phyloP scores from a whole-genome alignment of 2,329 filamentous ascomycete species.

The Colletotrichum orbiculare region DNA sequence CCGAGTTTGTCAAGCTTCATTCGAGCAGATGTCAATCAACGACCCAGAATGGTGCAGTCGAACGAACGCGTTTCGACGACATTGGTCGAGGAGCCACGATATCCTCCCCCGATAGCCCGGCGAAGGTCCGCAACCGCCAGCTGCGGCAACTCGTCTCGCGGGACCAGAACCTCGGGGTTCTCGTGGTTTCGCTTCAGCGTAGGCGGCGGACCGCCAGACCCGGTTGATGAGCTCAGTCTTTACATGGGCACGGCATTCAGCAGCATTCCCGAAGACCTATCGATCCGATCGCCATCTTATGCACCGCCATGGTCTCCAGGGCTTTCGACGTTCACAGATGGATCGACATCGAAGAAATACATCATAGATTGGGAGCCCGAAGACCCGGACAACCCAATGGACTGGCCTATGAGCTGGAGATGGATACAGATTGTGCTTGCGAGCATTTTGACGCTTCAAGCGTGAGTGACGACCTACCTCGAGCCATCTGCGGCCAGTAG shows the following conservation, averaged over 20 bases:
- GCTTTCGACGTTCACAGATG: neutral
- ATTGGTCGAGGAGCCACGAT: conserved; percentile 2
- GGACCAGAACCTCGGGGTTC: conserved; percentile 17
- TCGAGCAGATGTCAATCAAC: neutral
- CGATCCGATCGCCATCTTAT: conserved; percentile 10
- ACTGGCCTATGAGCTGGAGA: conserved; percentile 10
- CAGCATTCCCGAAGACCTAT: conserved; percentile 25
- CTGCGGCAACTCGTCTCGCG: conserved; percentile 2
- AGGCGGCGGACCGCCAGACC: conserved; percentile 16
- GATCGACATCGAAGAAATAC: neutral
- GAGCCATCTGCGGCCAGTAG: no score
- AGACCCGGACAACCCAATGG: conserved; percentile 15
- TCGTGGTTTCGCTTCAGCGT: conserved; percentile 28
- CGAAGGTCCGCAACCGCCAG: neutral
- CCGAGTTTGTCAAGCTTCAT: no score
- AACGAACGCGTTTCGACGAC: neutral
- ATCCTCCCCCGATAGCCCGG: conserved; percentile 11
- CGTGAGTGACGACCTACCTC: conserved; percentile 9
- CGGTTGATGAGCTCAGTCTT: conserved; percentile 29
- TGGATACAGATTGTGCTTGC: conserved; percentile 32
- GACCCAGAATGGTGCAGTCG: neutral
- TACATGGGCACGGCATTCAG: conserved; percentile 33
- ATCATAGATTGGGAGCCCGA: conserved; percentile 13
- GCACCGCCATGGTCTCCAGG: neutral
- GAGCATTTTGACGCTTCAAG: conserved; percentile 18